phyloP scores from a whole-genome alignment of 148 eudicot species.

The Rhododendron griersonianum region DNA sequence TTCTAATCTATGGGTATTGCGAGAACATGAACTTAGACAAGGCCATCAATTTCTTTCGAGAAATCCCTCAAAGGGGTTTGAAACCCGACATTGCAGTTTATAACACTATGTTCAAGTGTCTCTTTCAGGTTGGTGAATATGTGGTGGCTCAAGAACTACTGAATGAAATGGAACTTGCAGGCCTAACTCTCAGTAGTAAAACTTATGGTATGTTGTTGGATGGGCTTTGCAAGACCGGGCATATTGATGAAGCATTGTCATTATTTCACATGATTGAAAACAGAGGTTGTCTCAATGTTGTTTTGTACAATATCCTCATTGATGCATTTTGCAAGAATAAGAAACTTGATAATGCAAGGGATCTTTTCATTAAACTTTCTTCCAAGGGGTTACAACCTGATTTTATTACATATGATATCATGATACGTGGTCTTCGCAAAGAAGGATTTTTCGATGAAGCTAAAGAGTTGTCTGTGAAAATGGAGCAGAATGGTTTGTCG shows the following conservation, averaged over 20 bases:
- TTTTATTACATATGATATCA: not conserved
- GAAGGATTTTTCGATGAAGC: slow-evolving; percentile 3
- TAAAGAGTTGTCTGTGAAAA: slow-evolving; percentile 2
- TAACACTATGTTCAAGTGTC: too few relatives aligned
- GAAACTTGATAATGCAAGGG: not conserved
- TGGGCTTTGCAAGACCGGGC: slow-evolving; percentile 1
- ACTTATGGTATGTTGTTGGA: slow-evolving; percentile 3
- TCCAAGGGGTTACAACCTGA: not conserved
- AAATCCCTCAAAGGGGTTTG: slow-evolving; percentile 5
- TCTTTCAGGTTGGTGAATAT: too few relatives aligned
- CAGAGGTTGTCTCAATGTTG: not conserved
- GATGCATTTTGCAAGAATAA: slow-evolving; percentile 2
- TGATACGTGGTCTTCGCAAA: not conserved
- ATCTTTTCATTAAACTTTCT: not conserved
- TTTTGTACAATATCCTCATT: not conserved
- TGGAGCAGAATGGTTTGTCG: slow-evolving; percentile 13
- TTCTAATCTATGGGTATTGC: slow-evolving; percentile 8
- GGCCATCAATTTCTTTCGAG: not conserved
- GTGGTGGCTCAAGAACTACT: too few relatives aligned
- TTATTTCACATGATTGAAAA: not conserved
- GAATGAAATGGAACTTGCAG: too few relatives aligned
- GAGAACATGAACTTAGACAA: slow-evolving; percentile 3
- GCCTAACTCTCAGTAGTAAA: not conserved
- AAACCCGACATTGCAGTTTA: not conserved
- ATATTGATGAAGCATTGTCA: not conserved